Evolutionary conservation across 805 yeast genomes (phyloP), one percentile per base, ranked within the genome.

Genomic region (Metschnikowia rubicola): DNA sequence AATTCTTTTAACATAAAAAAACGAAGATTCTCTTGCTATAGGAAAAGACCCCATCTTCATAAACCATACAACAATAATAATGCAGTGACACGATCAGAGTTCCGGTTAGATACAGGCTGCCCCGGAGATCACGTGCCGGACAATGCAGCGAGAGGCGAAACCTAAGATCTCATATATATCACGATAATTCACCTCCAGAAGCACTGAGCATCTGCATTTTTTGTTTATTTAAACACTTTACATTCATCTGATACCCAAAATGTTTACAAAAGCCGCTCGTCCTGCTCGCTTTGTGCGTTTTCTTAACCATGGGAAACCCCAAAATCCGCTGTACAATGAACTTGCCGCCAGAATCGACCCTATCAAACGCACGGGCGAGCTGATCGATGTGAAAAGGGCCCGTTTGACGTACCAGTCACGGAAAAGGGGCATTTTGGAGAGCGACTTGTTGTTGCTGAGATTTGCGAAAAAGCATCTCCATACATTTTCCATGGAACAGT

Each of bases 371-470:
- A 69, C 71, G 3, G 84, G 84, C 53, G 99, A 94, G 67, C 64
- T 81, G 8, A 66, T 81, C 1, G 89, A 86, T 30, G 77, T 77
- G 39, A 88, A 88, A 67, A 78, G 90, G 56, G 95, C 97, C n/a
- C 78, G 99, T 52, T 71, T 94, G 58, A 71, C 88, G 1, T 94
- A 94, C 66, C 99, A 94, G 66, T 83, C 92, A 30, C 78, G 99
- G 54, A 94, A 94, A 66, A 80, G 99, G 63, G 99, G 99, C 33
- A 94, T 94, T 47, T 75, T 94, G 48, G 99, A 94, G 63, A 85
- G 96, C 6, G 99, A 94, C 63, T 71, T 94, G 57, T 70, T 94
- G 37, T 75, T 94, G 48, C 83, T 94, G 15, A 77, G 90, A 49
- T 94, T 91, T 66, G 96, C 98, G 28, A 82, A 89, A 60, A 79